Evolutionary conservation across 176 grass and related monocot genomes (phyloP), one percentile per base, ranked within the genome.

Genomic region (Cocos nucifera): DNA sequence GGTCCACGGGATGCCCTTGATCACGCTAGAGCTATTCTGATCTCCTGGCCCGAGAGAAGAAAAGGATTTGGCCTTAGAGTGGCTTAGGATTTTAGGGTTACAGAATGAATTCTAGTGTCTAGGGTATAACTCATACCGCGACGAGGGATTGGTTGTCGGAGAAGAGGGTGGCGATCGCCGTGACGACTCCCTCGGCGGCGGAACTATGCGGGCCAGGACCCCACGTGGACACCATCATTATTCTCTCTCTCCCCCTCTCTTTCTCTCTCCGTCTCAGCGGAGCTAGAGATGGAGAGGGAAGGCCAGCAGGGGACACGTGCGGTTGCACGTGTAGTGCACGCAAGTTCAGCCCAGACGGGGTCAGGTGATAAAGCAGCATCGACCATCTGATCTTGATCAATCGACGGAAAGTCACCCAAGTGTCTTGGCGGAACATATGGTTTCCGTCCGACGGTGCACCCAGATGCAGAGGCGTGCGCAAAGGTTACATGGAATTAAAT

Each of bases 1-100:
- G 77, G 20, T 83, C 81, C 1, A 91, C 63, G 80, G 83, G 21
- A 97, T 19, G n/a, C 59, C 60, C 67, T 73, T 97, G 57, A 83
- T 90, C 67, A 54, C 60, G 21, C 49, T 20, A 91, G 9, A 19
- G 76, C 74, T 75, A 78, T 97, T 54, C 87, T 84, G 27, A 91
- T 91, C 25, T 97, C 92, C 92, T 91, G 76, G 56, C 25, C 49
- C 62, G 1, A 51, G 26, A 39, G 21, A 64, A 54, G 19, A 25
- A 30, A 21, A 65, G 4, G 48, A 75, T 59, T 17, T 6, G 53
- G n/a, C 21, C 17, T 54, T 23, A 17, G 17, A 1, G 55, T 25
- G 49, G 56, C 65, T 77, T 84, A n/a, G 19, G 51, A 27, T 51
- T 53, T 61, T 84, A 79, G 76, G 56, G 71, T 84, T 79, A 35